A percentile compares a stretch with the other conserved stretches of the same genome.
Conservation (phyloP, 2,329 filamentous ascomycete genomes). For the Cercospora janseana region DNA sequence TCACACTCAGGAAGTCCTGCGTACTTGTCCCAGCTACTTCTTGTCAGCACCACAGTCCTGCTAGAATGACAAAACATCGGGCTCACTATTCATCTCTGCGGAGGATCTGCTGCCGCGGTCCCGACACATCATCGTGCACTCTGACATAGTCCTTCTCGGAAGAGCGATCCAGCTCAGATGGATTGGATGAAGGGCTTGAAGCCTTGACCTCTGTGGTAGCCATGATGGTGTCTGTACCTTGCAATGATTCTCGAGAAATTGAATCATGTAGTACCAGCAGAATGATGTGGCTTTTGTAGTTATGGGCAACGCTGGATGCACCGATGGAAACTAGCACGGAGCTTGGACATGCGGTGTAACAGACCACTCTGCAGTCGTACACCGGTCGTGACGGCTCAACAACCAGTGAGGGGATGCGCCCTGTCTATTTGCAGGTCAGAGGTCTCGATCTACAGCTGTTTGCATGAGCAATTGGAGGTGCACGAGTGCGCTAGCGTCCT, state of each 20-base stretch:
- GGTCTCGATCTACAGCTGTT: no score
- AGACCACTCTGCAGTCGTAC: not conserved
- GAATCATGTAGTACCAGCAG: not conserved
- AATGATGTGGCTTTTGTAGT: not conserved
- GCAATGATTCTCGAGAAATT: not conserved
- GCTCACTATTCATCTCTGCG: slow-evolving; percentile 9
- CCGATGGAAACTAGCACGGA: not conserved
- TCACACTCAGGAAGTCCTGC: not conserved
- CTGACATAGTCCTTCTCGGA: slow-evolving; percentile 4
- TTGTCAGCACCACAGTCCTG: not conserved
- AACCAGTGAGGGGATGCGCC: not conserved
- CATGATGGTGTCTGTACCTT: not conserved
- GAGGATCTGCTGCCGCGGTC: not conserved
- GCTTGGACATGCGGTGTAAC: not conserved
- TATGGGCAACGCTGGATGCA: not conserved
- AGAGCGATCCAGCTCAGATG: not conserved
- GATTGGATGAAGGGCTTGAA: not conserved
- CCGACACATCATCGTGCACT: not conserved
- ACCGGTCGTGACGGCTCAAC: not conserved
- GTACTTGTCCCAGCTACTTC: slow-evolving; percentile 15
- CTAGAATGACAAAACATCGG: not conserved
- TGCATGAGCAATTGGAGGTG: no score
- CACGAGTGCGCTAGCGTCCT: no score
- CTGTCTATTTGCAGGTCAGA: no score
- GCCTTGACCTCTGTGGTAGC: not conserved